Base-by-base conservation (phyloP, 352 stramenopile species). In the Phytopythium vexans region DNA sequence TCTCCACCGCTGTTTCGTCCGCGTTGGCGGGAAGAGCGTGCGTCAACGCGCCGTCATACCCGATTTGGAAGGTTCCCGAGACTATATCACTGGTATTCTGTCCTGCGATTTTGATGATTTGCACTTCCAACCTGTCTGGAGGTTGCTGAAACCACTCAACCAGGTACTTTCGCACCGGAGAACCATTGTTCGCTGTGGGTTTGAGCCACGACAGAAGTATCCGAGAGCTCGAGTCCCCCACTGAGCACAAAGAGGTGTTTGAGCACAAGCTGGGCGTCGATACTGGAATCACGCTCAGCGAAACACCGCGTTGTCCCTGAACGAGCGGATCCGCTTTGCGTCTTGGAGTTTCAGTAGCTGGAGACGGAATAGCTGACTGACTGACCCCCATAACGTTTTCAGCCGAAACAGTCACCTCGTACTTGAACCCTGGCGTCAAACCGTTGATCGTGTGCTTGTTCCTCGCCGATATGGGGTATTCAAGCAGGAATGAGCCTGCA, bases 371-470 rank as follows among this genome's bases (percentile, higher is more conserved):
- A 5, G 65, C 65, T 3, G 62, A 42, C 0, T 48, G 16, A 1
- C 84, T 72, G 0, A 79, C 50, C 0, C 85, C 82, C 81, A 94
- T 93, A 42, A 94, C 52, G 43, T 94, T 94, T 49, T 87, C 69
- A 2, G 82, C 82, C 2, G 64, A 64, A 1, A 93, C 82, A 36
- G 58, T 58, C 0, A 93, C 73, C 2, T 58, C 50, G 48, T 93
- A 93, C 1, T 65, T 51, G 2, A 59, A 47, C 0, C 85, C 82
- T 10, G 82, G 60, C 8, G 53, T 56, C 7, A 93, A 63, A 0
- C 58, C 56, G 1, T 34, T 33, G 34, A 94, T 77, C 0, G 78
- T 92, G 58, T 88, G 80, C 54, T 94, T 94, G 65, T 72, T 88
- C 1, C 70, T 71, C 9, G 77, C 38, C 8, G 82, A 91, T 1